A percentile compares a stretch with the other conserved stretches of the same genome.
These are phyloP conservation scores for Hippophae gyantsensis DNA, from an alignment of 306 rosid species.

Conservation along the genomic window DNA sequence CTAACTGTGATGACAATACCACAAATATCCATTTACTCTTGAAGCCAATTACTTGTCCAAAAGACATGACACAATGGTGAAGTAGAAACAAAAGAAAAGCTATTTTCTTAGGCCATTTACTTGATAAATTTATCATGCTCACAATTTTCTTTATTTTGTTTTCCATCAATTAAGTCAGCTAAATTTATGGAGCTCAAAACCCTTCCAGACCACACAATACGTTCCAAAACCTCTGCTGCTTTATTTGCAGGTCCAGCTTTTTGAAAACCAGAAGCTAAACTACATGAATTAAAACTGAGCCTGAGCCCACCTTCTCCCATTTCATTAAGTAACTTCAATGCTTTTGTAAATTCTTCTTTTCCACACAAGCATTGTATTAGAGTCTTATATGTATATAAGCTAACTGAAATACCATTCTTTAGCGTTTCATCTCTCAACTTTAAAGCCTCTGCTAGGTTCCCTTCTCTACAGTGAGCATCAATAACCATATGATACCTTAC, in stretches of 20 bases:
- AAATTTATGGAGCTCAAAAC: slow-evolving; percentile 24
- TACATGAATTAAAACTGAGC: slow-evolving; percentile 21
- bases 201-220: slow-evolving; percentile 31
- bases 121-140: slow-evolving; percentile 7
- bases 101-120: neutral
- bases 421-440: slow-evolving; percentile 27
- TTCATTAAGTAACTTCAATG: slow-evolving; percentile 25
- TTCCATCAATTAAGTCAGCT: slow-evolving; percentile 18
- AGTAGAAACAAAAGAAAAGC: neutral
- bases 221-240: slow-evolving; percentile 28
- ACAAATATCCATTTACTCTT: neutral
- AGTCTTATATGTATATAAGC: slow-evolving; percentile 12
- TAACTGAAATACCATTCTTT: slow-evolving; percentile 15
- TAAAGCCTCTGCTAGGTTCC: slow-evolving; percentile 19
- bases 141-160: slow-evolving; percentile 5
- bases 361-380: slow-evolving; percentile 21
- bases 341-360: slow-evolving; percentile 5
- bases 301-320: slow-evolving; percentile 20
- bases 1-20: neutral
- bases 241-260: slow-evolving; percentile 17
- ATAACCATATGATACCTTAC: slow-evolving; percentile 18
- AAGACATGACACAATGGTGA: neutral
- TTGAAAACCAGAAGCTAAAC: slow-evolving; percentile 23
- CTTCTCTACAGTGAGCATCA: slow-evolving; percentile 35
- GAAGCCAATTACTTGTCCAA: slow-evolving; percentile 1